Conservation (phyloP, 1,284 basidiomycete genomes). For the Mycena citricolor region DNA sequence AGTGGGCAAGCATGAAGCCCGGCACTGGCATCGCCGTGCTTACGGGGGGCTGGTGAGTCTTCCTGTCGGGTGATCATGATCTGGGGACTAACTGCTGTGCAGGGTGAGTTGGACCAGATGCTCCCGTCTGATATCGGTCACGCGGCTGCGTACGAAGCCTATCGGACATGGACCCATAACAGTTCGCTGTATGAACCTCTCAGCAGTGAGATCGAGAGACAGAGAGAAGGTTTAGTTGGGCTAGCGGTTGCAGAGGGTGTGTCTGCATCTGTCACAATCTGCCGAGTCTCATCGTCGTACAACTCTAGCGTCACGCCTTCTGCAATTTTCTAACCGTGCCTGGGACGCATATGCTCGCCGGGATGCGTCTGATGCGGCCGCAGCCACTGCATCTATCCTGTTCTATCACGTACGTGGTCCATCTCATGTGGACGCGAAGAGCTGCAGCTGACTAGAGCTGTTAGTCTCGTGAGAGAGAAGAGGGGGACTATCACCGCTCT, state of each 20-base stretch:
- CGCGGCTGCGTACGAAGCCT: constrained; percentile 70
- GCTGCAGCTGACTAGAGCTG: too few relatives aligned
- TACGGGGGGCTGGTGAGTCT: constrained; percentile 54
- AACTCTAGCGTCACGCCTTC: constrained; percentile 39
- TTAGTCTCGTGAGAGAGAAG: constrained; percentile 36
- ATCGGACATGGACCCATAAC: constrained; percentile 61
- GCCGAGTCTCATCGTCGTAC: constrained; percentile 29
- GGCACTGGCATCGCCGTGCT: constrained; percentile 55
- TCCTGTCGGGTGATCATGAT: constrained; percentile 24
- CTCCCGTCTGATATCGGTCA: constrained; percentile 57
- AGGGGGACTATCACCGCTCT: constrained; percentile 31
- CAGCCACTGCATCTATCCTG: constrained; percentile 54
- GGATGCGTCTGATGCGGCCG: constrained; percentile 53
- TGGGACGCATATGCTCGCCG: constrained; percentile 44
- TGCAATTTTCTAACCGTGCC: constrained; percentile 43
- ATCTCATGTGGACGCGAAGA: too few relatives aligned
- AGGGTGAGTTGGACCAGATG: constrained; percentile 48
- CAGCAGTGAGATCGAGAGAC: constrained; percentile 50
- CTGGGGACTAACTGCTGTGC: constrained; percentile 7
- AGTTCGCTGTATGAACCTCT: constrained; percentile 52
- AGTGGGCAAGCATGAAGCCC: constrained; percentile 54
- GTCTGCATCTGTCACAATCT: constrained; percentile 9
- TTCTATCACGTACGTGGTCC: constrained; percentile 41
- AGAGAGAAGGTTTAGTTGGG: constrained; percentile 60
- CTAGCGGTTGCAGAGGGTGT: constrained; percentile 64